Conservation (phyloP, 2,329 filamentous ascomycete species). For the Verticillium albo-atrum region DNA sequence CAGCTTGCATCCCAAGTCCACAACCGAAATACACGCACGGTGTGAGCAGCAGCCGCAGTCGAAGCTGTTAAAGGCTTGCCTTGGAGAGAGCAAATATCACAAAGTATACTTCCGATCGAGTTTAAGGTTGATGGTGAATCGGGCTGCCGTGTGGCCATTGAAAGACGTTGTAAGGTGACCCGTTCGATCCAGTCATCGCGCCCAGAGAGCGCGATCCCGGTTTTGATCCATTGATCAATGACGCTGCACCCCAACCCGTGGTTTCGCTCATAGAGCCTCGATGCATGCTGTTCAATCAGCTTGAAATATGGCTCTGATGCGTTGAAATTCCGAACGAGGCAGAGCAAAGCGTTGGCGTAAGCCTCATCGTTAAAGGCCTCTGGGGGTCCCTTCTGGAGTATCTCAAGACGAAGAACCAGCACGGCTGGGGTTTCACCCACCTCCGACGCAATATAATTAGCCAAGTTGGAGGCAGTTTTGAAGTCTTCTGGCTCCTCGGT, state of each 20-base stretch:
- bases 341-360: conserved; percentile 50
- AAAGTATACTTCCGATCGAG: conserved; percentile 16
- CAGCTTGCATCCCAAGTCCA: neutral
- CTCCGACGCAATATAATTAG: conserved; percentile 58
- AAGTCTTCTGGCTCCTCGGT: conserved; percentile 37
- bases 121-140: neutral
- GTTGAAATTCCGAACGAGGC: conserved; percentile 57
- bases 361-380: conserved; percentile 43
- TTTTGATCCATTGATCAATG: conserved; percentile 60
- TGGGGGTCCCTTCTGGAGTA: conserved; percentile 46
- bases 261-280: conserved; percentile 55
- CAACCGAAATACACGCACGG: conserved; percentile 37
- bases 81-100: conserved; percentile 36
- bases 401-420: conserved; percentile 62
- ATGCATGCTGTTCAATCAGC: conserved; percentile 62
- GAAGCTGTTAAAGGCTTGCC: conserved; percentile 47
- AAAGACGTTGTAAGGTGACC: conserved; percentile 62
- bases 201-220: conserved; percentile 44
- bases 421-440: conserved; percentile 62
- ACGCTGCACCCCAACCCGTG: conserved; percentile 42
- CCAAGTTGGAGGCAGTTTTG: conserved; percentile 49
- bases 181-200: conserved; percentile 64
- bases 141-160: conserved; percentile 52
- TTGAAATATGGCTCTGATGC: conserved; percentile 62
- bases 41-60: conserved; percentile 64